phyloP scores from a whole-genome alignment of 176 grass and related monocot genomes.

The Luzula sylvatica region DNA sequence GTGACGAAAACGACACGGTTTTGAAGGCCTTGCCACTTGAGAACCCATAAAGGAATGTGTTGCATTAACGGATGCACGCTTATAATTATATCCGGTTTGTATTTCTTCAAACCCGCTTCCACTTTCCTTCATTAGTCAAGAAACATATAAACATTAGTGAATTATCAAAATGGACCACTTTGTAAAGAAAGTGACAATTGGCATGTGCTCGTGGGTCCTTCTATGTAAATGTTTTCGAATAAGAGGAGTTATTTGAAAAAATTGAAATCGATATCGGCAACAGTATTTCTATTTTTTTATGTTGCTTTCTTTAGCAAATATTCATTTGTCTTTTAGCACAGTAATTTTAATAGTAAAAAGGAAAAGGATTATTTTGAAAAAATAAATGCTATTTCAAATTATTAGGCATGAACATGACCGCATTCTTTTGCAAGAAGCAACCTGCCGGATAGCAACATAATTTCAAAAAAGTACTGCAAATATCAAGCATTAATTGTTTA shows the following conservation, averaged over 20 bases:
- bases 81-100: conserved; percentile 99
- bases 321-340: conserved; percentile 5
- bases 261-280: background rate
- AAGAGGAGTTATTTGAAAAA: too few species aligned
- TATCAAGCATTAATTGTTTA: background rate
- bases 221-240: background rate
- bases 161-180: background rate
- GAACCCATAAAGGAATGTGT: conserved; percentile 94
- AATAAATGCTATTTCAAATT: conserved; percentile 4
- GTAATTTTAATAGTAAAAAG: conserved; percentile 1
- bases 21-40: conserved; percentile 97
- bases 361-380: background rate
- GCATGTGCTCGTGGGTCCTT: background rate
- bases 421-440: background rate
- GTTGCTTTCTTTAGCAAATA: background rate
- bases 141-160: background rate
- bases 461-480: conserved; percentile 7
- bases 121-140: conserved; percentile 57
- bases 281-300: background rate
- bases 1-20: conserved; percentile 79
- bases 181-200: conserved; percentile 1
- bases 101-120: conserved; percentile 97
- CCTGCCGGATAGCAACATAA: conserved; percentile 2
- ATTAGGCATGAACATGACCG: conserved; percentile 1
- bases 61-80: conserved; percentile 99